Conservation (phyloP, 1,284 basidiomycete genomes). For the Sporisorium iseilematis-ciliati region DNA sequence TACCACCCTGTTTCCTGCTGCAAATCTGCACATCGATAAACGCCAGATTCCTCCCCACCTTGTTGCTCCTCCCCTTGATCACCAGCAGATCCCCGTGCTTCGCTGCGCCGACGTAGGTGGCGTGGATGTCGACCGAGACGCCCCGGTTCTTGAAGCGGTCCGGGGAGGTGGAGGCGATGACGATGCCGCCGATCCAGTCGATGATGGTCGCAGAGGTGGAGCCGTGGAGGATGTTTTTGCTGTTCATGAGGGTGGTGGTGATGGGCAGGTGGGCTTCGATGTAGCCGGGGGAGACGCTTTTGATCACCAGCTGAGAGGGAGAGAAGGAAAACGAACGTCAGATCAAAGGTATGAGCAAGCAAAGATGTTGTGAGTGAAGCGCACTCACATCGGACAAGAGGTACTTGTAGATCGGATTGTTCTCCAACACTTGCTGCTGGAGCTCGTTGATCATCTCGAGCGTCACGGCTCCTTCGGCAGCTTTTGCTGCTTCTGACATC, state of each 20-base stretch:
- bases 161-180: constrained; percentile 46
- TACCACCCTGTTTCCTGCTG: constrained; percentile 26
- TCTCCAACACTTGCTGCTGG: constrained; percentile 42
- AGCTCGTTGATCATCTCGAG: constrained; percentile 49
- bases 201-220: constrained; percentile 57
- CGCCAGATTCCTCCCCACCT: constrained; percentile 53
- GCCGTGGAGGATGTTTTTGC: constrained; percentile 54
- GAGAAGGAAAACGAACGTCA: neutral
- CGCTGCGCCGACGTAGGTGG: constrained; percentile 48
- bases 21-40: constrained; percentile 53
- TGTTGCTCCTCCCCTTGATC: constrained; percentile 47
- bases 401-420: constrained; percentile 56
- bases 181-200: constrained; percentile 57
- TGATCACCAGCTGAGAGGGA: constrained; percentile 35
- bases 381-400: constrained; percentile 46
- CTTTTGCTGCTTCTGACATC: constrained; percentile 14
- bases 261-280: constrained; percentile 53
- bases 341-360: neutral
- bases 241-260: constrained; percentile 46
- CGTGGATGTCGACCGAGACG: constrained; percentile 57
- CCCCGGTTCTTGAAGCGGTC: constrained; percentile 45
- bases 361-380: neutral
- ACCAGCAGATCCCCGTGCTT: constrained; percentile 49
- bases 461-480: constrained; percentile 22
- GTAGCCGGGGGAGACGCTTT: constrained; percentile 18